Evolutionary conservation across 164 flowering plant species (phyloP), one percentile per base, ranked within the genome.

Genomic region (Magnolia changhungtana): DNA sequence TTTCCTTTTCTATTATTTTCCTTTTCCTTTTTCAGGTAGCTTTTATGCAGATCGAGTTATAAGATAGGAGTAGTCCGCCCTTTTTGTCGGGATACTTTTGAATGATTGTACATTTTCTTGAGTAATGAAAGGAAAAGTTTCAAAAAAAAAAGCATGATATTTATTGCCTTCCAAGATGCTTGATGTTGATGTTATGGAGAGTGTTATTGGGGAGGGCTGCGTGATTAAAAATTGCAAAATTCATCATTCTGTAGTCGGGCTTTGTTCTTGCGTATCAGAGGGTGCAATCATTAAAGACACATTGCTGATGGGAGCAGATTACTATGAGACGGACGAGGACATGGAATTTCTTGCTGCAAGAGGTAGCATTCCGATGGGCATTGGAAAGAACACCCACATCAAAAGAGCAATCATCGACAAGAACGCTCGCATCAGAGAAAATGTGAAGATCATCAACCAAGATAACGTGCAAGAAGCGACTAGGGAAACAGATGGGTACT

Each of bases 371-470:
- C 96, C 99, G 49, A 91, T 95, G 50, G 99, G 99, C 51, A 96
- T 96, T 72, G 98, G 99, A 50, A 89, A 86, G 83, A 89, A 89
- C 77, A 84, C 96, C 77, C 97, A 93, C 85, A 89, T 93, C 80
- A 96, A 90, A 81, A 89, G 95, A 84, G 97, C 99, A 51, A 96
- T 93, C n/a, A 93, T 96, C 74, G 98, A 96, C 91, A 96, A 96
- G 82, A 96, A 93, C 82, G 99, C 99, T 63, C 89, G 99, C 19
- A 90, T 96, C 37, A 97, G 99, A 29, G 95, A 92, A 18, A 81
- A 90, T 81, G 99, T 93, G 71, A 91, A 93, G 98, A 97, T 95
- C 81, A 83, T 92, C 49, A 95, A 92, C 78, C 76, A 82, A 11
- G 96, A 90, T 80, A 82, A 84, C 63, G 94, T 95, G 80, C 99